Conservation (phyloP, 257 asterid genomes). For the Ocimum tenuiflorum region DNA sequence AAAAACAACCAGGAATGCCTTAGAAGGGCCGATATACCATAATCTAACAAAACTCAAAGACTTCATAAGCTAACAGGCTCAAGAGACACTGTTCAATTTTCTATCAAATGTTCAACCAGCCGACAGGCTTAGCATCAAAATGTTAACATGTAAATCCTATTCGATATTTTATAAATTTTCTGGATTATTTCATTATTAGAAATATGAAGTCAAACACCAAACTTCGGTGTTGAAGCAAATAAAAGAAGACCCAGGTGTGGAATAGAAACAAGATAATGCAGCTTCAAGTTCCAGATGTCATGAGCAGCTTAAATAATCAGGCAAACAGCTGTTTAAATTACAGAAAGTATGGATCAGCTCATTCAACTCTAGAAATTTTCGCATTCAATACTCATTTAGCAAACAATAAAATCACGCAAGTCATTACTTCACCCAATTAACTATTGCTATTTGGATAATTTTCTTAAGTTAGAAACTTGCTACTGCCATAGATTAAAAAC, state of each 20-base stretch:
- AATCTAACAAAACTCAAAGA: conserved; percentile 8
- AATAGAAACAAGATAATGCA: not conserved
- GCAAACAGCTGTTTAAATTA: not conserved
- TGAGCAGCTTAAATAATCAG: not conserved
- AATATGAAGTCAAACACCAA: not conserved
- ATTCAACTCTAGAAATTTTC: not conserved
- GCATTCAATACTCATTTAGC: not conserved
- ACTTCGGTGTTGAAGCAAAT: conserved; percentile 10
- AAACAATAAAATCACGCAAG: not conserved
- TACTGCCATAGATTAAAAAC: not conserved
- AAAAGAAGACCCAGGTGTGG: not conserved
- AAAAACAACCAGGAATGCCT: conserved; percentile 27
- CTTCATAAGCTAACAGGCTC: conserved; percentile 11
- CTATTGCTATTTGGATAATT: not conserved
- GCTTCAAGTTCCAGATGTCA: not conserved
- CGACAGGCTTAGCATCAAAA: conserved; percentile 19
- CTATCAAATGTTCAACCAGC: conserved; percentile 10
- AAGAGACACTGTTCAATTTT: no score
- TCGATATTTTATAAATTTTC: no score
- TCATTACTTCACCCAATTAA: not conserved
- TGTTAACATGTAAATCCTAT: conserved; percentile 24
- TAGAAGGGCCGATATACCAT: conserved; percentile 39
- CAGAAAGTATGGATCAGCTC: not conserved
- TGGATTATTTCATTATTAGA: no score
- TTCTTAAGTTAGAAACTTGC: not conserved